Evolutionary conservation across 2,329 filamentous ascomycete genomes (phyloP), one percentile per base, ranked within the genome.

Genomic region (Fusarium sp.): DNA sequence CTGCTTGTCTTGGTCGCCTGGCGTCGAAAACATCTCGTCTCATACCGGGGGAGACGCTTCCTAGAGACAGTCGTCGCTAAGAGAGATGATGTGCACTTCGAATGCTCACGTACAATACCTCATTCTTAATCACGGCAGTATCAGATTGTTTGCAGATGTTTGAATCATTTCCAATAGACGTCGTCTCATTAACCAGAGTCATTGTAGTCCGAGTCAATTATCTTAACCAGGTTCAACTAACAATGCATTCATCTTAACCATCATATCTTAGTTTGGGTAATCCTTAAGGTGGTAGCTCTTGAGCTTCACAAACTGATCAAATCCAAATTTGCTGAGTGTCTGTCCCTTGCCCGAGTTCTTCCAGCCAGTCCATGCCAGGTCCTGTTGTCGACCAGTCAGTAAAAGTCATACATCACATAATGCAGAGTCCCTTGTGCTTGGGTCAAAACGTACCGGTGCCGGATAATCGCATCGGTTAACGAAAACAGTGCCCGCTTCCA

Each of bases 281-380:
- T 96, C 89, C 82, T 97, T 97, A 77, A 97, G 78, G 79, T 98
- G 95, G 79, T 91, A 96, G 84, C 92, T 97, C 89, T 97, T 97
- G 74, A 97, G 85, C 85, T 96, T 97, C 76, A 96, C 91, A 77
- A 97, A 98, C 77, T 97, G 93, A 73, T 97, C 95, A 76, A 96
- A 98, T 13, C 95, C 95, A 75, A 94, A 97, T 73, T 84, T 90
- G 81, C 93, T 96, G 73, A 98, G 82, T 11, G 94, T 97, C 72
- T 94, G 91, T 22, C 95, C 95, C 79, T 92, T 94, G 68, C 95
- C 95, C 63, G 94, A 97, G 78, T 97, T 94, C 84, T 98, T 98
- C 94, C 94, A 97, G 13, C 95, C 95, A 4, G 94, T 96, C 93
- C 93, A 97, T n/a, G 94, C 93, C 71, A 97, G 87, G 79, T 97